These are phyloP conservation scores for Exidia glandulosa DNA, from an alignment of 768 basidiomycete genomes.

Conservation along the genomic window DNA sequence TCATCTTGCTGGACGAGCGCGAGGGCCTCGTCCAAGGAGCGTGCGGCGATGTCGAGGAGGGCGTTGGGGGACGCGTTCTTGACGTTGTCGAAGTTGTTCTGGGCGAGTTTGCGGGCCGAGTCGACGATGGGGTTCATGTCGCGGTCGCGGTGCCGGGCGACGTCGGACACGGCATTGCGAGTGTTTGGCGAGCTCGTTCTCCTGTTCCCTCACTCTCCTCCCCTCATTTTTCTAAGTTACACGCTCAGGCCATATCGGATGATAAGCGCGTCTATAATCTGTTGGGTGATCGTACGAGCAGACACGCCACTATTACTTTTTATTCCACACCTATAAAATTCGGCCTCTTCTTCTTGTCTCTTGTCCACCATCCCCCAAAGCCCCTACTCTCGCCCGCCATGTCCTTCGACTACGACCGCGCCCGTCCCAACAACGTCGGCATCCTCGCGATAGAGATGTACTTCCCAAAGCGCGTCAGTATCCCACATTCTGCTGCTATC, in stretches of 20 bases:
- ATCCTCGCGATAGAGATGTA: conserved; percentile 90
- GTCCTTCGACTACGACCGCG: conserved; percentile 1
- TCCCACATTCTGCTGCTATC: not conserved
- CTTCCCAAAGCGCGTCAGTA: conserved; percentile 78
- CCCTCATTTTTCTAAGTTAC: no score
- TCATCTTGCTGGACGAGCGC: not conserved
- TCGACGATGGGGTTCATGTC: no score
- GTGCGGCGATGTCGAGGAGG: not conserved
- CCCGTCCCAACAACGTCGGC: conserved; percentile 85
- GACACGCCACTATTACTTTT: not conserved
- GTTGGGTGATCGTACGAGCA: not conserved
- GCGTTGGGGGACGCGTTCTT: not conserved
- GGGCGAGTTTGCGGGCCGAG: not conserved
- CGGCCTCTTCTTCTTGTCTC: not conserved
- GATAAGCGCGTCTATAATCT: no score
- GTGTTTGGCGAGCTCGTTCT: no score
- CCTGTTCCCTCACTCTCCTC: no score
- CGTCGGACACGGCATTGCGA: not conserved
- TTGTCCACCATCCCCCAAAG: not conserved
- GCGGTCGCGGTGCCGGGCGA: not conserved
- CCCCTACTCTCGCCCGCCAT: not conserved
- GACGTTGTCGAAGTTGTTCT: not conserved
- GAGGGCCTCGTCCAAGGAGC: not conserved
- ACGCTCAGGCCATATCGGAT: not conserved
- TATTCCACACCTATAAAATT: not conserved